Conservation (phyloP, 371 early-diverging fungal genomes). For the Mucor racemosus region DNA sequence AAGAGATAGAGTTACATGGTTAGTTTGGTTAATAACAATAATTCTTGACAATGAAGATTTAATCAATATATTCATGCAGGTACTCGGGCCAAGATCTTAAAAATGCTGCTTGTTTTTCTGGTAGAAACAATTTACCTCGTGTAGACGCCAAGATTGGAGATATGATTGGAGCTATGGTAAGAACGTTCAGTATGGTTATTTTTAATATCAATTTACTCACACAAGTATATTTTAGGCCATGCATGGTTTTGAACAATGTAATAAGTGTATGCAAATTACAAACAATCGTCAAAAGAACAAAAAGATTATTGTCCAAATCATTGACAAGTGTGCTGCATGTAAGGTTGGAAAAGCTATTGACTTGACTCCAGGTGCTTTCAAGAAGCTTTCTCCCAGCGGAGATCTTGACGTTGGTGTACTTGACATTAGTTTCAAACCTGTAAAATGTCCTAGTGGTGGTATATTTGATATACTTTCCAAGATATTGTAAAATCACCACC, state of each 20-base stretch:
- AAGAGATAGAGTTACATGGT: slow-evolving; percentile 31
- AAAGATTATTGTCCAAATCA: slow-evolving; percentile 29
- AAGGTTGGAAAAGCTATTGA: slow-evolving; percentile 33
- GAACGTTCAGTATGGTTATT: too few relatives aligned
- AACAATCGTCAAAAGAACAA: slow-evolving; percentile 22
- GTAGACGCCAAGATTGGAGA: slow-evolving; percentile 27
- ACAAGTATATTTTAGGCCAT: slow-evolving; percentile 17
- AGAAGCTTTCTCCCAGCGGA: slow-evolving; percentile 21
- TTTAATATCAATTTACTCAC: too few relatives aligned
- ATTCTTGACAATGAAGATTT: neutral
- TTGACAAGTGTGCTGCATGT: slow-evolving; percentile 44
- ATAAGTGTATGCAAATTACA: slow-evolving; percentile 42
- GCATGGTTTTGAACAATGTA: slow-evolving; percentile 36
- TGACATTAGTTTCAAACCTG: slow-evolving; percentile 33
- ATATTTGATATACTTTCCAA: slow-evolving; percentile 11
- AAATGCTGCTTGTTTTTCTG: slow-evolving; percentile 39
- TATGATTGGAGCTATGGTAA: slow-evolving; percentile 41
- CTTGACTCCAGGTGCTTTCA: slow-evolving; percentile 41
- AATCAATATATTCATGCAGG: slow-evolving; percentile 10
- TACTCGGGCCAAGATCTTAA: slow-evolving; percentile 34
- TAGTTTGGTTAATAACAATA: neutral
- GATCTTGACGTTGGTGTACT: slow-evolving; percentile 36
- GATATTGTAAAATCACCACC: neutral
- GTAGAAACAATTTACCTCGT: slow-evolving; percentile 31
- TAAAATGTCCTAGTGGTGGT: slow-evolving; percentile 21